phyloP scores from a whole-genome alignment of 2,329 filamentous ascomycete genomes.

The Fusarium sp. region DNA sequence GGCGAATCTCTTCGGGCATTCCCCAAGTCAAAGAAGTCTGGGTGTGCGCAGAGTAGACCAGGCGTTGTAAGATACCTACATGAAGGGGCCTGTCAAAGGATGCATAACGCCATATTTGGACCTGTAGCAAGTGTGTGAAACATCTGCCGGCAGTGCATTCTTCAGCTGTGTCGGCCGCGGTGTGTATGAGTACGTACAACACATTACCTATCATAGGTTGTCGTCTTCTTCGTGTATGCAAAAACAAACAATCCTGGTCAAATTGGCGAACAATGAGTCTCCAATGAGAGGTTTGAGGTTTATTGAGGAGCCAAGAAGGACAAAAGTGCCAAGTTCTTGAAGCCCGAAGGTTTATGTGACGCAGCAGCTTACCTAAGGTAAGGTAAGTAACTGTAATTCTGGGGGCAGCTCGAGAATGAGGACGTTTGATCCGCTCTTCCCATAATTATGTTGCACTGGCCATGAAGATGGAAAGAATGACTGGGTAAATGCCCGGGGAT shows the following conservation, averaged over 20 bases:
- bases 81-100: conserved; percentile 26
- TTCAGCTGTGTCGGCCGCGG: conserved; percentile 38
- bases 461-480: background rate
- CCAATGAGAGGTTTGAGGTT: conserved; percentile 10
- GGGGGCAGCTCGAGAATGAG: background rate
- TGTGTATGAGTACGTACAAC: conserved; percentile 28
- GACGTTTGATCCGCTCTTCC: background rate
- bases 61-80: conserved; percentile 34
- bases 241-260: conserved; percentile 35
- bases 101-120: conserved; percentile 41
- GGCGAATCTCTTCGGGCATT: background rate
- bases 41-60: conserved; percentile 34
- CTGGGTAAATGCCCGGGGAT: background rate
- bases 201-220: conserved; percentile 13
- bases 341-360: background rate
- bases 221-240: conserved; percentile 41
- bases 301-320: background rate
- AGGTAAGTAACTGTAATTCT: no score
- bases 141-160: conserved; percentile 39
- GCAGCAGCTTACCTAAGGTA: background rate
- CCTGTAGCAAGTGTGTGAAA: conserved; percentile 38
- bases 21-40: background rate
- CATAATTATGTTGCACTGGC: background rate
- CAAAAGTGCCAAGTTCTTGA: conserved; percentile 14
- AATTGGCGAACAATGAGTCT: conserved; percentile 26